Evolutionary conservation across 1,139 yeast genomes (phyloP), one percentile per base, ranked within the genome.

Genomic region (Protomyces inouyei): DNA sequence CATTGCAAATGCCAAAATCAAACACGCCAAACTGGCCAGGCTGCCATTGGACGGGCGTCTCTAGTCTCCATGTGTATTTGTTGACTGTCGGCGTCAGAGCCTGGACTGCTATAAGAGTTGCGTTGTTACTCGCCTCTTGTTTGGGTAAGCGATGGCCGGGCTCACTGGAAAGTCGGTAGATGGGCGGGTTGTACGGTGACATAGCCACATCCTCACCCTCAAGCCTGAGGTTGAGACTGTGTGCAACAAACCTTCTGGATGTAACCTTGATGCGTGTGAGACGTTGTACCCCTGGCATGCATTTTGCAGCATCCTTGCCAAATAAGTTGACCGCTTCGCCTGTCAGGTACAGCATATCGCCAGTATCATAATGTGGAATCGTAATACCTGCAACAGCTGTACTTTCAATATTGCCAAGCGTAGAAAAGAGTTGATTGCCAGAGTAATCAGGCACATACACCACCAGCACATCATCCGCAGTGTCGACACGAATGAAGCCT

Each of bases 61-160:
- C 8, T n/a, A 43, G 48, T 21, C 23, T n/a, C 48, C 48, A 43
- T 2, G 23, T n/a, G 18, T 43, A 43, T 18, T 21, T n/a, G 23
- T n/a, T 43, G 23, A 43, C 18, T 5, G 48, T 43, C 10, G 48
- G 25, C 48, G 48, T 16, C 21, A 43, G 12, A 3, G 25, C 14
- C 28, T 12, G 6, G 3, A 16, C 23, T n/a, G 16, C 25, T 12
- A 43, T 3, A 12, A 43, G 12, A 9, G 25, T 43, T 18, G 48
- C 48, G 9, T n/a, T 5, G 23, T 18, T 16, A 5, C 6, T 18
- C 2, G 25, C 8, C 23, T 43, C 48, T 10, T n/a, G 25, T 10
- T 18, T 18, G 25, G 72, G 70, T 57, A 51, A 35, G 21, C 37
- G 37, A 12, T 37, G 43, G 14, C 43, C 43, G 16, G 43, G 43